Evolutionary conservation across 192 early-diverging fungal genomes (phyloP).

Genomic region (Gryganskiella cystojenkinii): DNA sequence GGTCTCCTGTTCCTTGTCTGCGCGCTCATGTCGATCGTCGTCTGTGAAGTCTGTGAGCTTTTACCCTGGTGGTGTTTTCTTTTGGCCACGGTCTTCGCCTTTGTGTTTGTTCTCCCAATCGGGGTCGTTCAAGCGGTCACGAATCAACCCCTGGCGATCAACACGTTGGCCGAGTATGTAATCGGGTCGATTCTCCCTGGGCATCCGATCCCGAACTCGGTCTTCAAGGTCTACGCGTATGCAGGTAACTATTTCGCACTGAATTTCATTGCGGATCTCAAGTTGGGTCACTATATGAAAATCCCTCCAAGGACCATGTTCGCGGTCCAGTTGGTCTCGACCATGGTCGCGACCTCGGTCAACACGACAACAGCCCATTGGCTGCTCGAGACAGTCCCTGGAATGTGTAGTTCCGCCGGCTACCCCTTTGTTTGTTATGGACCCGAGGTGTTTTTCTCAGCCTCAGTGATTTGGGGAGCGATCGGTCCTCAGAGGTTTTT

Average conservation of each 20-base stretch:
- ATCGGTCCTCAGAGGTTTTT: constrained; percentile 75
- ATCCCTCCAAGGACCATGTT: constrained; percentile 73
- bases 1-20: constrained; percentile 52
- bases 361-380: constrained; percentile 55
- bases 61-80: constrained; percentile 85
- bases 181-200: constrained; percentile 83
- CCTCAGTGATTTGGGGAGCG: constrained; percentile 79
- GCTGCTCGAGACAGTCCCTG: constrained; percentile 51
- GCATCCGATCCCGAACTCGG: constrained; percentile 76
- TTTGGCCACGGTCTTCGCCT: constrained; percentile 63
- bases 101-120: constrained; percentile 78
- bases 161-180: constrained; percentile 87
- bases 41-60: constrained; percentile 55
- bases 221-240: too few species aligned
- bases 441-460: constrained; percentile 56
- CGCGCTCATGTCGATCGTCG: constrained; percentile 54
- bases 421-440: constrained; percentile 52
- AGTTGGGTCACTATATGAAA: constrained; percentile 81
- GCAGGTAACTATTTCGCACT: too few species aligned
- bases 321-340: constrained; percentile 62
- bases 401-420: constrained; percentile 52
- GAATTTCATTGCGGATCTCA: constrained; percentile 73
- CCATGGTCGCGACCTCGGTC: constrained; percentile 62
- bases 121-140: constrained; percentile 85
- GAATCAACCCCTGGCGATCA: constrained; percentile 78